A percentile compares a stretch with the other conserved stretches of the same genome.
Conservation (phyloP, 139 green algal genomes). For the Coelastrella sp. region DNA sequence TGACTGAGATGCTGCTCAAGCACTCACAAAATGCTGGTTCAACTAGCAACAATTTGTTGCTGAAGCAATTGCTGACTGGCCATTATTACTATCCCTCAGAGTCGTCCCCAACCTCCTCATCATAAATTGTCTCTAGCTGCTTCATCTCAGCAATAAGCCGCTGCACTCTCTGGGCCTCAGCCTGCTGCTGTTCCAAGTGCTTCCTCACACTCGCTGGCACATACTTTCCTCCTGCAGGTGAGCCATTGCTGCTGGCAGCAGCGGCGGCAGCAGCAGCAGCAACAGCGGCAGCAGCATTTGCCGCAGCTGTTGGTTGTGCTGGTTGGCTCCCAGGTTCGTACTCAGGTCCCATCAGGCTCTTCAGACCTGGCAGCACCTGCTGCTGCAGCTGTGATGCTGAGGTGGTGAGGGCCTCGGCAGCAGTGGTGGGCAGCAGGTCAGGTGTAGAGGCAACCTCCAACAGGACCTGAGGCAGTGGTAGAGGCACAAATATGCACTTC, state of each 20-base stretch:
- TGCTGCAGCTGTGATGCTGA: slow-evolving; percentile 15
- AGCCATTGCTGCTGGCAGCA: background rate
- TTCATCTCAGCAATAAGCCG: slow-evolving; percentile 4
- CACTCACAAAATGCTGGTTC: too few species aligned
- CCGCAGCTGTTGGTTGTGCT: background rate
- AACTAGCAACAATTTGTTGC: too few species aligned
- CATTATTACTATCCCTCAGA: background rate
- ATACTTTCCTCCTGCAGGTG: slow-evolving; percentile 7
- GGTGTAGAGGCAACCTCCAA: background rate
- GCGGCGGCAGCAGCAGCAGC: background rate
- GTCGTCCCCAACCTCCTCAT: too few species aligned
- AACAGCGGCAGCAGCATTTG: background rate
- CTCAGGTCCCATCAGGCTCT: slow-evolving; percentile 2
- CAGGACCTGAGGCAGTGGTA: slow-evolving; percentile 24
- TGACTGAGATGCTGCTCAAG: too few species aligned
- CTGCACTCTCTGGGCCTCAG: slow-evolving; percentile 2
- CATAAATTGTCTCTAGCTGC: background rate
- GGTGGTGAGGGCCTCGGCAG: background rate
- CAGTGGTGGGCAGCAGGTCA: background rate
- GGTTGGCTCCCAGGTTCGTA: slow-evolving; percentile 3
- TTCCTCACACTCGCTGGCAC: slow-evolving; percentile 25
- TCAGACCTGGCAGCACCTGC: slow-evolving; percentile 32
- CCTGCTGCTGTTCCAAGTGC: slow-evolving; percentile 23
- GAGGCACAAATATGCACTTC: background rate
- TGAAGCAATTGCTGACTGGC: background rate